phyloP scores from a whole-genome alignment of 108 stramenopile genomes.

The Stephanodiscus minutulus region DNA sequence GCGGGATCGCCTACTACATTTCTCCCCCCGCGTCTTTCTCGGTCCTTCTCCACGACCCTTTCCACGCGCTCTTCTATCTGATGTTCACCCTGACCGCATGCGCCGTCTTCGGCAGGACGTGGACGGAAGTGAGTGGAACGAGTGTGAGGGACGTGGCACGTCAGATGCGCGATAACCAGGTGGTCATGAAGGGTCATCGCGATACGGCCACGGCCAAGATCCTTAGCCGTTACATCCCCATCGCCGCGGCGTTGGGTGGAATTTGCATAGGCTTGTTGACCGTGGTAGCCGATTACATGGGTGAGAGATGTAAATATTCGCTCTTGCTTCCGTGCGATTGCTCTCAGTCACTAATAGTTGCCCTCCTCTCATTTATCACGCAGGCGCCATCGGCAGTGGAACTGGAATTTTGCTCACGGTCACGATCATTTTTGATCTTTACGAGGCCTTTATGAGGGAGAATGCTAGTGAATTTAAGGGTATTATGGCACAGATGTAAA shows the following conservation, averaged over 20 bases:
- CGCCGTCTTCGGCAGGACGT: slow-evolving; percentile 97
- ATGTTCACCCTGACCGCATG: slow-evolving; percentile 96
- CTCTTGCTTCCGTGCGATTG: slow-evolving; percentile 10
- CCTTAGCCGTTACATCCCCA: slow-evolving; percentile 98
- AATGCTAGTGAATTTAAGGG: slow-evolving; percentile 8
- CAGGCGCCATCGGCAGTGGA: slow-evolving; percentile 80
- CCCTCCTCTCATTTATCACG: neutral
- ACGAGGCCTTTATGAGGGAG: slow-evolving; percentile 91
- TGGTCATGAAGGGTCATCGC: slow-evolving; percentile 99
- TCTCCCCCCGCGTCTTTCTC: slow-evolving; percentile 91
- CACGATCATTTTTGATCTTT: slow-evolving; percentile 97
- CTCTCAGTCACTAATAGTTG: slow-evolving; percentile 34
- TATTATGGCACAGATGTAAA: slow-evolving; percentile 9
- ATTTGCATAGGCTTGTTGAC: slow-evolving; percentile 99
- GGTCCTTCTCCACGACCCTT: slow-evolving; percentile 95
- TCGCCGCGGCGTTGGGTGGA: slow-evolving; percentile 98
- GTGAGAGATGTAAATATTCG: slow-evolving; percentile 75
- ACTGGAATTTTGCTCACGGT: slow-evolving; percentile 98
- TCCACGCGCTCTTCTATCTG: slow-evolving; percentile 98
- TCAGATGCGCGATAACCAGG: slow-evolving; percentile 97
- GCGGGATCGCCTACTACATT: slow-evolving; percentile 99
- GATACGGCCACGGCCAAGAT: slow-evolving; percentile 93
- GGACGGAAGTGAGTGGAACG: slow-evolving; percentile 98
- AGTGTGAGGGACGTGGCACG: slow-evolving; percentile 98
- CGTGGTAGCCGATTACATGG: slow-evolving; percentile 97